Percentiles rank a stretch among this genome's conserved stretches.
Conservation (phyloP, 1,284 basidiomycete genomes). For the Ceratobasidium sp. region DNA sequence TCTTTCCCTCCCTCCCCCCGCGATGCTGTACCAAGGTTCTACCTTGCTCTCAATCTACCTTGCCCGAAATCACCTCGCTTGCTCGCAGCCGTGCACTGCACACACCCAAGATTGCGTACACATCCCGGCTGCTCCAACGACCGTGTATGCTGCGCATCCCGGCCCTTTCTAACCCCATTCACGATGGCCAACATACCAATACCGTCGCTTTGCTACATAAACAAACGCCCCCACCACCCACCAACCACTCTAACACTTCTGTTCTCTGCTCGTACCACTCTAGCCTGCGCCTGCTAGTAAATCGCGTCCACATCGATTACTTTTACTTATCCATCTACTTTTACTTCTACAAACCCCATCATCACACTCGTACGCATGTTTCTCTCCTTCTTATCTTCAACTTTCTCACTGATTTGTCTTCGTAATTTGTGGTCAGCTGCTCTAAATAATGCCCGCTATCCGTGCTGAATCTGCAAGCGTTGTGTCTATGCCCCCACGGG, state of each 20-base stretch:
- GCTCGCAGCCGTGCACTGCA: background rate
- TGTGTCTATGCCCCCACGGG: slow-evolving; percentile 13
- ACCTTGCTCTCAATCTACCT: background rate
- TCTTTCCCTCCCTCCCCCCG: background rate
- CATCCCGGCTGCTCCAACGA: background rate
- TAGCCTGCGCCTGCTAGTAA: background rate
- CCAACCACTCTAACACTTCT: background rate
- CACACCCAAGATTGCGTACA: background rate
- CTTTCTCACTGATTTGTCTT: background rate
- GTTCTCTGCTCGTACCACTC: background rate
- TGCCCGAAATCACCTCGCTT: background rate
- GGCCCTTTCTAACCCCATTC: background rate
- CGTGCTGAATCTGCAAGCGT: slow-evolving; percentile 6
- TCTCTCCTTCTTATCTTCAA: background rate
- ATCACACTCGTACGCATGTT: background rate
- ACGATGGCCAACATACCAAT: background rate
- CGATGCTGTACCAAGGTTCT: background rate
- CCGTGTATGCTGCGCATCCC: slow-evolving; percentile 4
- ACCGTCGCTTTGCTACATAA: too few relatives aligned
- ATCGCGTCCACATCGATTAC: background rate
- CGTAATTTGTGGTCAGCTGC: background rate
- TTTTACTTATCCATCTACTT: background rate
- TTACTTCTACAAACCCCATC: background rate
- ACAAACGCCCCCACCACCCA: too few relatives aligned
- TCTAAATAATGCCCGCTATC: background rate